Evolutionary conservation across 2,329 filamentous ascomycete genomes (phyloP).

Genomic region (Trichophyton equinum): DNA sequence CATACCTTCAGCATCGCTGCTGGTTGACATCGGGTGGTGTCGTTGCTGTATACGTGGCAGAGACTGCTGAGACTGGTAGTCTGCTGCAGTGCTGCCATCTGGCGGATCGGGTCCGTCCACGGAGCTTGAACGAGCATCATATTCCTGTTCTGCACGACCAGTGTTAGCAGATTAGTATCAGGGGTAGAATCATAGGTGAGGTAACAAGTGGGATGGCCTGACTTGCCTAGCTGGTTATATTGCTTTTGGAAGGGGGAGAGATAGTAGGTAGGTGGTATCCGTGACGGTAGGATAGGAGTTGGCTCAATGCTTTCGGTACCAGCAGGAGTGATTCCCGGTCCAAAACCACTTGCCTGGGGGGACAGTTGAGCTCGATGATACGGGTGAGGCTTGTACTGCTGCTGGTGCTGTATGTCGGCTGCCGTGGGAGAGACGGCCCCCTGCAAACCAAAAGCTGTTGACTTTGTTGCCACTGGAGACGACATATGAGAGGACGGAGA

Average conservation of each 20-base stretch:
- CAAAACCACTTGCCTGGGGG: constrained; percentile 17
- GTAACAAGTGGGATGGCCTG: constrained; percentile 23
- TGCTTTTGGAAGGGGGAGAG: constrained; percentile 84
- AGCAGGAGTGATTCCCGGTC: constrained; percentile 29
- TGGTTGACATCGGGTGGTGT: not conserved
- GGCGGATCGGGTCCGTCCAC: constrained; percentile 62
- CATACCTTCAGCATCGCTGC: constrained; percentile 29
- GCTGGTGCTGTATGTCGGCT: constrained; percentile 43
- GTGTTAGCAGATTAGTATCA: not conserved
- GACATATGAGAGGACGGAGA: constrained; percentile 69
- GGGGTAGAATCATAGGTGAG: not conserved
- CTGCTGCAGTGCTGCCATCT: constrained; percentile 51
- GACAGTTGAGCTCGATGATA: not conserved
- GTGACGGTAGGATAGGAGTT: constrained; percentile 28
- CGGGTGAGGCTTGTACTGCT: constrained; percentile 21
- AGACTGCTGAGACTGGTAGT: constrained; percentile 48
- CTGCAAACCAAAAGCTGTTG: constrained; percentile 48
- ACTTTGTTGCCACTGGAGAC: constrained; percentile 51
- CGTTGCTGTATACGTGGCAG: not conserved
- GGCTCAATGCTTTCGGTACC: constrained; percentile 5
- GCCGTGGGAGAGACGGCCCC: constrained; percentile 50
- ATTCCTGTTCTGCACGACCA: constrained; percentile 71
- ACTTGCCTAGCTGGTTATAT: constrained; percentile 90
- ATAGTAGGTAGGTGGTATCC: constrained; percentile 46
- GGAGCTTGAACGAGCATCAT: constrained; percentile 80